phyloP scores from a whole-genome alignment of 2,329 filamentous ascomycete species.

The Sarocladium kiliense region DNA sequence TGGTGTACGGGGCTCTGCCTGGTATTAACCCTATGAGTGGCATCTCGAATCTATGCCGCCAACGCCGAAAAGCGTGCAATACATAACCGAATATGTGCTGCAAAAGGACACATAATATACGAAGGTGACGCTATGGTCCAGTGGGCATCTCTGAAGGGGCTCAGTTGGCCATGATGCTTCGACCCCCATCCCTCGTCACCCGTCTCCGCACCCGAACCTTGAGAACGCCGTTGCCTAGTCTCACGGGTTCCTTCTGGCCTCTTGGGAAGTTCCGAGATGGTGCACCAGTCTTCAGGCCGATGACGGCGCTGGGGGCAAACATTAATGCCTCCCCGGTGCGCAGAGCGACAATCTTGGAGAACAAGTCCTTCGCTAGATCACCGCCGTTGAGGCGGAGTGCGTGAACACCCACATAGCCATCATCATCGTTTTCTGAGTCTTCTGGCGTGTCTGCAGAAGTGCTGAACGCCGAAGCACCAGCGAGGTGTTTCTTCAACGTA shows the following conservation, averaged over 20 bases:
- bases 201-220: conserved; percentile 35
- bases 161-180: conserved; percentile 36
- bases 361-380: conserved; percentile 23
- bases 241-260: not conserved
- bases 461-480: conserved; percentile 19
- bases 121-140: too few species aligned
- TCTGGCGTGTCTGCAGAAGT: not conserved
- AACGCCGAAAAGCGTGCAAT: too few species aligned
- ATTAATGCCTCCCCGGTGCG: conserved; percentile 40
- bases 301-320: conserved; percentile 39
- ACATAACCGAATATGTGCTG: too few species aligned
- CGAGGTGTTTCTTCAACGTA: conserved; percentile 39
- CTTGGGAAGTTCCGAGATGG: not conserved
- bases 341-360: conserved; percentile 36
- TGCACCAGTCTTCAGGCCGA: conserved; percentile 15
- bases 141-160: not conserved
- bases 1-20: too few species aligned
- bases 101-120: too few species aligned
- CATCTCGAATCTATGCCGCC: too few species aligned
- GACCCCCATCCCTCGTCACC: conserved; percentile 39
- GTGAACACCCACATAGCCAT: not conserved
- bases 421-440: not conserved
- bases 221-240: conserved; percentile 33
- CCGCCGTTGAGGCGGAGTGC: not conserved
- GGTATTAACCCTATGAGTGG: too few species aligned